These are phyloP conservation scores for Cytospora leucostoma DNA, from an alignment of 2,329 filamentous ascomycete genomes.

Conservation along the genomic window DNA sequence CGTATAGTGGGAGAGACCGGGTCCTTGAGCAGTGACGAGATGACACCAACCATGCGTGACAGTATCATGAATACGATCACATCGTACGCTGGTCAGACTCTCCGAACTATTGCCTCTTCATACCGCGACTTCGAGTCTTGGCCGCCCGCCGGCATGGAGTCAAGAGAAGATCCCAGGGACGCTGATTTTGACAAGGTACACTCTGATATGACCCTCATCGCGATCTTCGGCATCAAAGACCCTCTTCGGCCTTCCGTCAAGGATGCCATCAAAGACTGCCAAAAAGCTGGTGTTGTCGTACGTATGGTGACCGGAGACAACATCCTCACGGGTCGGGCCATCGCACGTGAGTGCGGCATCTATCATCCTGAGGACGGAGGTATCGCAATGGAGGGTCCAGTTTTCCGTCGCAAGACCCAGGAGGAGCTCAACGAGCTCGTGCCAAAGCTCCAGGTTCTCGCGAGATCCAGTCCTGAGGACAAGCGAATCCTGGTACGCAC, in stretches of 20 bases:
- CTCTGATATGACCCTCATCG: conserved; percentile 71
- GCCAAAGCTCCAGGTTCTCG: conserved; percentile 18
- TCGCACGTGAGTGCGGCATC: conserved; percentile 62
- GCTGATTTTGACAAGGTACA: conserved; percentile 63
- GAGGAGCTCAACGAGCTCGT: conserved; percentile 22
- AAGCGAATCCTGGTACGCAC: conserved; percentile 24
- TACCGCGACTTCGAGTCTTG: conserved; percentile 73
- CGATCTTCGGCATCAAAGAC: conserved; percentile 74
- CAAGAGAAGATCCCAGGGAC: conserved; percentile 62
- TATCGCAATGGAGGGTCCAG: conserved; percentile 25
- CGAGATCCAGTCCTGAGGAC: conserved; percentile 21
- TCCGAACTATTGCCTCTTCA: conserved; percentile 73
- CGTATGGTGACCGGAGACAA: conserved; percentile 77
- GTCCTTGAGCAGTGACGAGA: conserved; percentile 49
- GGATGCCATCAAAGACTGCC: conserved; percentile 66
- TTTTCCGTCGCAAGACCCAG: conserved; percentile 16
- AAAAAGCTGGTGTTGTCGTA: conserved; percentile 68
- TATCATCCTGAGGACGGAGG: conserved; percentile 23
- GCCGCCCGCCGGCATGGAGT: conserved; percentile 66
- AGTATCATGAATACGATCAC: conserved; percentile 58
- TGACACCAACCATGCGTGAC: conserved; percentile 59
- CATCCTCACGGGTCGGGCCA: conserved; percentile 63
- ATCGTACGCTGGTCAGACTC: conserved; percentile 64
- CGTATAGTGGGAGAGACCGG: conserved; percentile 47
- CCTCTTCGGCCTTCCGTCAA: conserved; percentile 69